Evolutionary conservation across 352 stramenopile genomes (phyloP).

Genomic region (Phytophthora pinifolia): DNA sequence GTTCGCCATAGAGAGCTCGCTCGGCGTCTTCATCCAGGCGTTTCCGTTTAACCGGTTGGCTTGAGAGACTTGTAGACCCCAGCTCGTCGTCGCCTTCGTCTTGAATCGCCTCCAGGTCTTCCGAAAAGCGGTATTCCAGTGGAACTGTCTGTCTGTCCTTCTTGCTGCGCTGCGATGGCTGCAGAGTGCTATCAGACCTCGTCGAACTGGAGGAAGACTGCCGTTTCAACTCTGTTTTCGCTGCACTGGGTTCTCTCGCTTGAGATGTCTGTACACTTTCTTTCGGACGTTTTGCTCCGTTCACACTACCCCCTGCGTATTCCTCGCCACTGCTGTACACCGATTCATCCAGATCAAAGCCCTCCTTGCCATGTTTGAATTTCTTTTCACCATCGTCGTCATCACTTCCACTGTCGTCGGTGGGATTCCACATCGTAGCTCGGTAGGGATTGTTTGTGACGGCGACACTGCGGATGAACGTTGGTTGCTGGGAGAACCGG

Average conservation of each 20-base stretch:
- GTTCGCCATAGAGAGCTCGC: conserved; percentile 45
- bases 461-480: conserved; percentile 35
- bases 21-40: conserved; percentile 38
- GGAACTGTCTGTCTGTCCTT: background rate
- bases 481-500: conserved; percentile 50
- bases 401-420: conserved; percentile 56
- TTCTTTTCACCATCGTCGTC: conserved; percentile 14
- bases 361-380: conserved; percentile 1
- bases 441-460: conserved; percentile 44
- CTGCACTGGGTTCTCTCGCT: background rate
- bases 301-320: background rate
- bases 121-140: conserved; percentile 3
- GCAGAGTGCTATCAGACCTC: conserved; percentile 10
- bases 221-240: conserved; percentile 2
- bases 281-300: background rate
- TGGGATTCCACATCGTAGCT: conserved; percentile 38
- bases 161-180: conserved; percentile 1
- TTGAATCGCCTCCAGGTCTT: conserved; percentile 15
- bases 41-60: conserved; percentile 5
- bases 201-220: conserved; percentile 4
- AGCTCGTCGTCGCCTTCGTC: conserved; percentile 8
- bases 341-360: conserved; percentile 14
- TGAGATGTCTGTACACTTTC: background rate
- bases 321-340: conserved; percentile 15
- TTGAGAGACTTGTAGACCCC: background rate